Conservation (phyloP, 495 filamentous ascomycete species). For the Clavariopsis aquatica region DNA sequence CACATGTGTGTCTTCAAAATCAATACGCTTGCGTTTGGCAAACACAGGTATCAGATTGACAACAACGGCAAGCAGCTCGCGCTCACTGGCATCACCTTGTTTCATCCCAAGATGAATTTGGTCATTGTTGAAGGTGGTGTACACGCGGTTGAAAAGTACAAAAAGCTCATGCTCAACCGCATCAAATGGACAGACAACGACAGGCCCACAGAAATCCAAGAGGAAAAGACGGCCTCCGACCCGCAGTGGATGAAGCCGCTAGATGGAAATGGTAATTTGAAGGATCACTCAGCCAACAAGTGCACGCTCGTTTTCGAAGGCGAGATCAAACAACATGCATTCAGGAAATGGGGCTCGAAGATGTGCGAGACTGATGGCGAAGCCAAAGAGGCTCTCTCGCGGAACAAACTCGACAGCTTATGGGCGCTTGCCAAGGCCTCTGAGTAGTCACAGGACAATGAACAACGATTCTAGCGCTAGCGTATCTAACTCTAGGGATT, state of each 20-base stretch:
- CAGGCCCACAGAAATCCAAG: slow-evolving; percentile 60
- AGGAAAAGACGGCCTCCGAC: slow-evolving; percentile 61
- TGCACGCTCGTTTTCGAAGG: slow-evolving; percentile 87
- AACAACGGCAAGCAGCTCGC: slow-evolving; percentile 86
- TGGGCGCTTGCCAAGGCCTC: slow-evolving; percentile 86
- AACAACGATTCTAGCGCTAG: neutral
- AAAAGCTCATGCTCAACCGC: slow-evolving; percentile 86
- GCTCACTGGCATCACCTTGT: slow-evolving; percentile 83
- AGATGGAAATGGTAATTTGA: slow-evolving; percentile 71
- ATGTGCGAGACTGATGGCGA: slow-evolving; percentile 86
- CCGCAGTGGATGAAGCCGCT: slow-evolving; percentile 74
- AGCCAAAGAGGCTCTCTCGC: slow-evolving; percentile 75
- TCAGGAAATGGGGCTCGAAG: slow-evolving; percentile 82
- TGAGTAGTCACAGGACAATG: neutral
- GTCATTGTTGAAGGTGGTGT: slow-evolving; percentile 90
- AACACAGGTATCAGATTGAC: slow-evolving; percentile 88
- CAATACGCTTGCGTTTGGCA: slow-evolving; percentile 80
- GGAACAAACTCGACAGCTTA: slow-evolving; percentile 89
- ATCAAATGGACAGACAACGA: slow-evolving; percentile 93
- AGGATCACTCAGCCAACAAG: slow-evolving; percentile 76
- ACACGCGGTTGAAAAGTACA: slow-evolving; percentile 76
- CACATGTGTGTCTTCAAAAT: slow-evolving; percentile 85
- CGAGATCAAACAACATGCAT: slow-evolving; percentile 71
- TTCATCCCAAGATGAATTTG: slow-evolving; percentile 82
- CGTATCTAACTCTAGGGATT: neutral